Evolutionary conservation across 1,139 yeast species (phyloP).

Genomic region (Spathaspora sp.): DNA sequence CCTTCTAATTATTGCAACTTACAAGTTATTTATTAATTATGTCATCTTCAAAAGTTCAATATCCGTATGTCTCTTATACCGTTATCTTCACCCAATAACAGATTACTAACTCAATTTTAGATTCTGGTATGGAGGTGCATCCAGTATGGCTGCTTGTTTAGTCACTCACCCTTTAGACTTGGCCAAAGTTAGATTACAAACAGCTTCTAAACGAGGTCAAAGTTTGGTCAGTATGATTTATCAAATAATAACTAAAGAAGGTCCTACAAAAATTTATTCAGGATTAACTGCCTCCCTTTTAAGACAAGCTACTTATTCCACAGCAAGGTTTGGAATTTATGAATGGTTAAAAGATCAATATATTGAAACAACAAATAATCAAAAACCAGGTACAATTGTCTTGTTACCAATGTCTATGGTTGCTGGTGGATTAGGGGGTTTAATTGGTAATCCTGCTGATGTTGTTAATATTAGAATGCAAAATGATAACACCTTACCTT

Average conservation of each 20-base stretch:
- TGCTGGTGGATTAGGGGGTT: constrained; percentile 81
- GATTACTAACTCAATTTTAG: constrained; percentile 18
- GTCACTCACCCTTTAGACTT: constrained; percentile 75
- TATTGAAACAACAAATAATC: constrained; percentile 30
- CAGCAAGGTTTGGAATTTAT: constrained; percentile 82
- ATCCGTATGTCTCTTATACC: constrained; percentile 10
- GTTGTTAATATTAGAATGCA: constrained; percentile 91
- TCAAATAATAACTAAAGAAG: constrained; percentile 63
- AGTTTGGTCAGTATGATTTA: constrained; percentile 60
- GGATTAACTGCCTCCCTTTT: constrained; percentile 81
- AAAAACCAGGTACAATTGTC: constrained; percentile 40
- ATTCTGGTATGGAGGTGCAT: constrained; percentile 57
- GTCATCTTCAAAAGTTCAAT: constrained; percentile 9
- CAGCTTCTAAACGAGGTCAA: constrained; percentile 65
- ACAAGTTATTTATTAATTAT: not conserved
- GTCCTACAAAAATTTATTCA: constrained; percentile 66
- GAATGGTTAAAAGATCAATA: constrained; percentile 66
- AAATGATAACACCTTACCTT: constrained; percentile 73
- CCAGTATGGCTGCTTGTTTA: constrained; percentile 66
- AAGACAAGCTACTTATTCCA: constrained; percentile 86
- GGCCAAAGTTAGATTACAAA: constrained; percentile 82
- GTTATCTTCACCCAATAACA: not conserved
- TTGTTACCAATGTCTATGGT: constrained; percentile 79
- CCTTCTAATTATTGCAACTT: too few species aligned
- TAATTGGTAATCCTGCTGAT: constrained; percentile 87